A percentile compares a stretch with the other conserved stretches of the same genome.
Conservation (phyloP, 306 rosid species). For the Quercus suber region DNA sequence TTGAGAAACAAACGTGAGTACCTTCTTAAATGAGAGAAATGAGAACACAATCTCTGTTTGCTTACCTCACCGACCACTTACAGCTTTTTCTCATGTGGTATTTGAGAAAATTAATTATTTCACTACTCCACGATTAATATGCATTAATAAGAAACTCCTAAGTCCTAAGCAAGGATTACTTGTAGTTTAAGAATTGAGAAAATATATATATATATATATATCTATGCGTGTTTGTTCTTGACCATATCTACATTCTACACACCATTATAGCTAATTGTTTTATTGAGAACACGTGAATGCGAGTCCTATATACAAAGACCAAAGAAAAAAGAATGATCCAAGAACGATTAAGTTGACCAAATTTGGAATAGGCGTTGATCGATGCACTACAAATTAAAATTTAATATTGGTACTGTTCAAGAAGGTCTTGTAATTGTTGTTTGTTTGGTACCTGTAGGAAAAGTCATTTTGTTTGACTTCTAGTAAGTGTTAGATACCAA, state of each 20-base stretch:
- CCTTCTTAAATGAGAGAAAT: background rate
- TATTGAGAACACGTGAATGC: background rate
- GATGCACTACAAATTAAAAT: background rate
- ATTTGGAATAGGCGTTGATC: background rate
- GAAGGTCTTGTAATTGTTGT: too few relatives aligned
- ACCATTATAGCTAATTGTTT: background rate
- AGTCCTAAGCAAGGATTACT: too few relatives aligned
- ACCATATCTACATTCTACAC: too few relatives aligned
- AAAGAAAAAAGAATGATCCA: background rate
- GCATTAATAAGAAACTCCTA: too few relatives aligned
- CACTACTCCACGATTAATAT: too few relatives aligned
- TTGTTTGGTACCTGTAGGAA: too few relatives aligned
- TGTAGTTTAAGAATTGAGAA: too few relatives aligned
- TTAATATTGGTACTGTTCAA: background rate
- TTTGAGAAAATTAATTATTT: background rate
- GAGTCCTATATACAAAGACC: too few relatives aligned
- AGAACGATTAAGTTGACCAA: background rate
- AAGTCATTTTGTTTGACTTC: too few relatives aligned
- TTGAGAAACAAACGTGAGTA: background rate
- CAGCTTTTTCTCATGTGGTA: background rate
- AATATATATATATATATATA: too few relatives aligned
- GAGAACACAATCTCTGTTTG: slow-evolving; percentile 13
- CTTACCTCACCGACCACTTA: background rate
- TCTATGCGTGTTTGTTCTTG: too few relatives aligned
- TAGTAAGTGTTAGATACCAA: too few relatives aligned